phyloP scores from a whole-genome alignment of 306 rosid species.

The Begonia masoniana region DNA sequence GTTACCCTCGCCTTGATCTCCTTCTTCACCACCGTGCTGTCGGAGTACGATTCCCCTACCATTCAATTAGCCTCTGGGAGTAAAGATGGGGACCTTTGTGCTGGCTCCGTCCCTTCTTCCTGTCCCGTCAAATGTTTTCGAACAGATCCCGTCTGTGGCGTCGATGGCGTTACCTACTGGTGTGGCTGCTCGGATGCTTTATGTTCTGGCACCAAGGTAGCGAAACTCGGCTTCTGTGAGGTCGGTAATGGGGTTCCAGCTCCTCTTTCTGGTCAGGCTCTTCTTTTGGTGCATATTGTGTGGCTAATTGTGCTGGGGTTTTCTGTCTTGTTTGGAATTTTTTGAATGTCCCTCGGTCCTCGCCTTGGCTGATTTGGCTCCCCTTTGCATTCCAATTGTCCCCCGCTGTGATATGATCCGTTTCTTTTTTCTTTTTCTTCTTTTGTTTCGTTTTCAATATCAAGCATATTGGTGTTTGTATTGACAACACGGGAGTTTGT shows the following conservation, averaged over 20 bases:
- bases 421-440: background rate
- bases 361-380: no score
- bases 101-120: slow-evolving; percentile 8
- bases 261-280: slow-evolving; percentile 74
- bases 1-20: slow-evolving; percentile 11
- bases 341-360: slow-evolving; percentile 18
- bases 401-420: no score
- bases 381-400: no score
- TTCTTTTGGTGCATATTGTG: slow-evolving; percentile 70
- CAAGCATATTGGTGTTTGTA: background rate
- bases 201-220: slow-evolving; percentile 54
- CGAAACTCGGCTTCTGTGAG: slow-evolving; percentile 65
- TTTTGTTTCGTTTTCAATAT: background rate
- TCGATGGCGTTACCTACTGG: slow-evolving; percentile 82
- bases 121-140: slow-evolving; percentile 81
- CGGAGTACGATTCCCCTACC: slow-evolving; percentile 13
- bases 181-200: slow-evolving; percentile 82
- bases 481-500: background rate
- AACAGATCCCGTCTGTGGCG: slow-evolving; percentile 85
- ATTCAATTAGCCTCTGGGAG: slow-evolving; percentile 27
- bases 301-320: slow-evolving; percentile 76
- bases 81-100: slow-evolving; percentile 21
- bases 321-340: slow-evolving; percentile 64
- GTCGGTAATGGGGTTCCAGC: slow-evolving; percentile 60
- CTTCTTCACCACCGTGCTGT: slow-evolving; percentile 16